phyloP scores from a whole-genome alignment of 805 yeast genomes.

The Candida sithepensis region DNA sequence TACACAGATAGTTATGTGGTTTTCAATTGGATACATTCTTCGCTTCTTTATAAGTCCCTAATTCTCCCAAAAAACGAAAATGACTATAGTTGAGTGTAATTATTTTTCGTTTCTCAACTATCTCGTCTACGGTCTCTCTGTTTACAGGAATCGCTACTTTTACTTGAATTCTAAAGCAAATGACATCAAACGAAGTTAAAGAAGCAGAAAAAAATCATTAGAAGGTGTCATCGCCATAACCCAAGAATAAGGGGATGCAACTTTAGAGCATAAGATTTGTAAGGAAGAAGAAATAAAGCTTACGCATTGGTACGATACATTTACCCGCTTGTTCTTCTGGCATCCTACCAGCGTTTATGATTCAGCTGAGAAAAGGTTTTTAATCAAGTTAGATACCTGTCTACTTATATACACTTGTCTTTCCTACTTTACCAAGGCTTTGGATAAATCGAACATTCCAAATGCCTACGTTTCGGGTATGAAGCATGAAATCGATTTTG shows the following conservation, averaged over 20 bases:
- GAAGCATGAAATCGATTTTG: slow-evolving; percentile 51
- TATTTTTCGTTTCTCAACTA: too few relatives aligned
- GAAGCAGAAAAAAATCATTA: background rate
- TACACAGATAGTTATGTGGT: too few relatives aligned
- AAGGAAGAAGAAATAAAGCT: slow-evolving; percentile 34
- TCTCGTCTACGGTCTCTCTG: too few relatives aligned
- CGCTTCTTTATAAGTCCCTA: too few relatives aligned
- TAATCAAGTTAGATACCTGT: slow-evolving; percentile 52
- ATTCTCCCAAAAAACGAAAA: too few relatives aligned
- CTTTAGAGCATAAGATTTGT: slow-evolving; percentile 9
- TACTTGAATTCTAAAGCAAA: too few relatives aligned
- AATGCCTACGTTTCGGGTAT: slow-evolving; percentile 68
- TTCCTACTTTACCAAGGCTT: slow-evolving; percentile 66
- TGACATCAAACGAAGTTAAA: background rate
- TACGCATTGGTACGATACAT: slow-evolving; percentile 56
- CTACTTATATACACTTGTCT: slow-evolving; percentile 44
- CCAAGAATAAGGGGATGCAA: too few relatives aligned
- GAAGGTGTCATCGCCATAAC: too few relatives aligned
- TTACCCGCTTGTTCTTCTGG: slow-evolving; percentile 49
- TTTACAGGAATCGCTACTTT: too few relatives aligned
- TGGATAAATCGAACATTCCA: slow-evolving; percentile 58
- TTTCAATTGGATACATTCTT: too few relatives aligned
- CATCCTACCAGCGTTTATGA: slow-evolving; percentile 19
- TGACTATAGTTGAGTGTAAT: too few relatives aligned
- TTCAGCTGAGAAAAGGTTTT: slow-evolving; percentile 36